Evolutionary conservation across 257 asterid genomes (phyloP).

Genomic region (Pogostemon cablin): DNA sequence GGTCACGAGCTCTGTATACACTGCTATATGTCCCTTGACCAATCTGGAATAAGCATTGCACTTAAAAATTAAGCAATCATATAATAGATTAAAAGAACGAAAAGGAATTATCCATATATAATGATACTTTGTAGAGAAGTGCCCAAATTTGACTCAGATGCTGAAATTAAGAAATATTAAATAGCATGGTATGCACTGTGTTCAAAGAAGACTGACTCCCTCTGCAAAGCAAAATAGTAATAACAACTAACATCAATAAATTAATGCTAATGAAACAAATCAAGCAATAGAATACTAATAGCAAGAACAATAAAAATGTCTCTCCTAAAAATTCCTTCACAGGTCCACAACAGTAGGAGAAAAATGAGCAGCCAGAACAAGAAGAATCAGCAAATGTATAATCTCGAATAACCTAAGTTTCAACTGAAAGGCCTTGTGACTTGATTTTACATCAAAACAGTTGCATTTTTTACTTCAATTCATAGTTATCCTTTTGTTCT

Average conservation of each 20-base stretch:
- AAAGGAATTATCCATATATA: constrained; percentile 1
- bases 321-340: constrained; percentile 12
- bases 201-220: not conserved
- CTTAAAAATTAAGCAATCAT: constrained; percentile 17
- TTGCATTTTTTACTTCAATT: not conserved
- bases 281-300: not conserved
- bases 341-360: not conserved
- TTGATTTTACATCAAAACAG: constrained; percentile 11
- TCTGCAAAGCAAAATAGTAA: constrained; percentile 12
- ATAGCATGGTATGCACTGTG: constrained; percentile 17
- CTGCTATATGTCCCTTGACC: constrained; percentile 98
- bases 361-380: not conserved
- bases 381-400: constrained; percentile 13
- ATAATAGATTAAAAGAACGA: constrained; percentile 14
- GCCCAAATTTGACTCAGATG: constrained; percentile 21
- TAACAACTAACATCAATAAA: not conserved
- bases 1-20: constrained; percentile 89
- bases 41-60: constrained; percentile 53
- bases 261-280: not conserved
- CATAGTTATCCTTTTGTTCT: constrained; percentile 9
- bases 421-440: not conserved
- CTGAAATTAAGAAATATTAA: constrained; percentile 4
- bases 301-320: constrained; percentile 1
- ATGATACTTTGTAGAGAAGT: constrained; percentile 17
- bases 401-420: not conserved